Base-by-base conservation (phyloP, 2,329 filamentous ascomycete genomes). In the Fonsecaea erecta region DNA sequence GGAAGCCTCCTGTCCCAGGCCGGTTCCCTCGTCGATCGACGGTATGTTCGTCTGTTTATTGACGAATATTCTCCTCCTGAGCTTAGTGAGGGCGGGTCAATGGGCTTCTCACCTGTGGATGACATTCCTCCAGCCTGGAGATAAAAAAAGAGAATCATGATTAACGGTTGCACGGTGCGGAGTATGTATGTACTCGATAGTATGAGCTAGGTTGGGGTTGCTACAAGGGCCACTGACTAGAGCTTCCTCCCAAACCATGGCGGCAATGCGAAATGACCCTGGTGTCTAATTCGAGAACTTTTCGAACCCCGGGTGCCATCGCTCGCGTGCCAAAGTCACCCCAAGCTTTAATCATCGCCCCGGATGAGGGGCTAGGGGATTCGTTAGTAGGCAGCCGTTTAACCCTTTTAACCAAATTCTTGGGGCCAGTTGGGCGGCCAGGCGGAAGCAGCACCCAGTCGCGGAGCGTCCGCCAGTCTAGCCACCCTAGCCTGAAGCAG, bases 391-490 rank as follows among this genome's bases (percentile, higher is more conserved):
- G 43, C 43, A 26, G 43, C 21, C 37, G 16, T 40, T 40, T 40
- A 40, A 40, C 37, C 32, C 7, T 34, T 43, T 43, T 12, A 48
- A 14, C 18, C 24, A 48, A 48, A 24, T 24, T 14, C 24, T 18
- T 28, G 55, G 21, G n/a, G 55, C 26, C 35, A 48, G 55, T 58
- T 58, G 55, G 55, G 55, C 55, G 55, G 37, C 37, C 24, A n/a
- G 46, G 26, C 32, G 57, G 57, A 52, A 34, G 6, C 26, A 5
- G 46, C 57, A 37, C 24, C 46, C 43, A 60, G 43, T 60, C n/a
- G 46, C 46, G 30, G 28, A 12, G 46, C 46, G 32, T 14, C 43
- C 24, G 43, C 18, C 18, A 48, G 43, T 21, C 56, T 60, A 30
- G 40, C 46, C 43, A 48, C 43, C 21, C 43, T 48, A 48, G 43